Conservation (phyloP, 2,329 filamentous ascomycete genomes). For the Aspergillus udagawae region DNA sequence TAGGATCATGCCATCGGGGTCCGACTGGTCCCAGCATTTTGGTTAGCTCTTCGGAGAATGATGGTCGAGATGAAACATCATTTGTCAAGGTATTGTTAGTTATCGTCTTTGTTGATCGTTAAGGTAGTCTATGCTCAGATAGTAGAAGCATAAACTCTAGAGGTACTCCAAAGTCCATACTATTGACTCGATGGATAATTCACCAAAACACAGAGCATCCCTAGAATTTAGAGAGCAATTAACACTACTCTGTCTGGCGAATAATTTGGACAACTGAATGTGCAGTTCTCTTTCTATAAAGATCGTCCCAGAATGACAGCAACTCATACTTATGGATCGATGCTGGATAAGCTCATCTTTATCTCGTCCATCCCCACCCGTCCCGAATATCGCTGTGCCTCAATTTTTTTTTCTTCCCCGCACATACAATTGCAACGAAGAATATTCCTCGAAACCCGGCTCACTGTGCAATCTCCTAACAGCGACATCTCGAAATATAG, state of each 20-base stretch:
- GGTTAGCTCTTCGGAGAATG: not conserved
- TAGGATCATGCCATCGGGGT: not conserved
- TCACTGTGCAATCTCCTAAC: not conserved
- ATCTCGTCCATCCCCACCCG: not conserved
- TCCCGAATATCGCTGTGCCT: not conserved
- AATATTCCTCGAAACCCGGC: not conserved
- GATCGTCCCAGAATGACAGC: not conserved
- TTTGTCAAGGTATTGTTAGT: too few relatives aligned
- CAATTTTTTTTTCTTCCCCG: not conserved
- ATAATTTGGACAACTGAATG: too few relatives aligned
- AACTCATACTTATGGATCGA: not conserved
- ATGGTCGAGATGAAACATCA: too few relatives aligned
- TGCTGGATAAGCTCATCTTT: not conserved
- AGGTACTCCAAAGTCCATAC: too few relatives aligned
- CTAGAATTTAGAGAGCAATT: not conserved
- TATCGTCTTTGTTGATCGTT: not conserved
- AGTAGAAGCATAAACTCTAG: too few relatives aligned
- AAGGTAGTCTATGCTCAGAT: too few relatives aligned
- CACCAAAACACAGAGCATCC: not conserved
- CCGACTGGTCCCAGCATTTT: not conserved
- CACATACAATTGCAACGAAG: not conserved
- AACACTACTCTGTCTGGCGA: not conserved
- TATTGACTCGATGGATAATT: too few relatives aligned
- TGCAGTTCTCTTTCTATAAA: not conserved
- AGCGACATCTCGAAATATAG: not conserved